These are phyloP conservation scores for Fomitopsis pinicola DNA, from an alignment of 1,284 basidiomycete species.

Conservation along the genomic window DNA sequence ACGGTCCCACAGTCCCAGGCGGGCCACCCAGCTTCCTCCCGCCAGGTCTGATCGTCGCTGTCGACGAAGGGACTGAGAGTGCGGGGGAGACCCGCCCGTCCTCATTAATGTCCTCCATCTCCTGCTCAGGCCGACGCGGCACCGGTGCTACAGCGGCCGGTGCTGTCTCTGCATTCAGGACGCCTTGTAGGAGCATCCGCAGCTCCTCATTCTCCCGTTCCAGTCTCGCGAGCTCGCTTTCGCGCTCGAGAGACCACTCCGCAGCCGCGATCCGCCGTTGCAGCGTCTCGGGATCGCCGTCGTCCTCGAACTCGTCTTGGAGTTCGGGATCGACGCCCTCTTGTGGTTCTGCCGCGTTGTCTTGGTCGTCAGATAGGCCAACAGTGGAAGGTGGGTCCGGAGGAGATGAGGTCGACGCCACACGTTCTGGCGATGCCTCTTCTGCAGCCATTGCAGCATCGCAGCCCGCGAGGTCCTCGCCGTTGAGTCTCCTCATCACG, in stretches of 20 bases:
- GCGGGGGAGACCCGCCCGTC: conserved; percentile 17
- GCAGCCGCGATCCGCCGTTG: conserved; percentile 29
- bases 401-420: conserved; percentile 4
- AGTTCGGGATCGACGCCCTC: conserved; percentile 15
- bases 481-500: conserved; percentile 68
- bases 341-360: not conserved
- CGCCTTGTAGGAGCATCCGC: conserved; percentile 56
- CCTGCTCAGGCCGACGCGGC: not conserved
- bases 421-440: not conserved
- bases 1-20: conserved; percentile 41
- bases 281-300: conserved; percentile 19
- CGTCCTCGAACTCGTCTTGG: conserved; percentile 16
- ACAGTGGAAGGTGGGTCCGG: conserved; percentile 3
- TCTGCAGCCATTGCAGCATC: conserved; percentile 13
- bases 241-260: conserved; percentile 81
- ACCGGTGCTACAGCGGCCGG: not conserved
- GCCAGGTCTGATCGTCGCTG: not conserved
- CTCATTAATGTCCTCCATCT: not conserved
- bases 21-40: conserved; percentile 30
- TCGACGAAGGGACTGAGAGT: conserved; percentile 11
- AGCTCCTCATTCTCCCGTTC: conserved; percentile 85
- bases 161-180: conserved; percentile 4
- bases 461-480: conserved; percentile 52
- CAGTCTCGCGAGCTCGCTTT: conserved; percentile 80
- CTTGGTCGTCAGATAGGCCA: not conserved